A percentile compares a stretch with the other conserved stretches of the same genome.
These are phyloP conservation scores for Venturia oleaginea DNA, from an alignment of 2,329 filamentous ascomycete genomes.

Conservation along the genomic window DNA sequence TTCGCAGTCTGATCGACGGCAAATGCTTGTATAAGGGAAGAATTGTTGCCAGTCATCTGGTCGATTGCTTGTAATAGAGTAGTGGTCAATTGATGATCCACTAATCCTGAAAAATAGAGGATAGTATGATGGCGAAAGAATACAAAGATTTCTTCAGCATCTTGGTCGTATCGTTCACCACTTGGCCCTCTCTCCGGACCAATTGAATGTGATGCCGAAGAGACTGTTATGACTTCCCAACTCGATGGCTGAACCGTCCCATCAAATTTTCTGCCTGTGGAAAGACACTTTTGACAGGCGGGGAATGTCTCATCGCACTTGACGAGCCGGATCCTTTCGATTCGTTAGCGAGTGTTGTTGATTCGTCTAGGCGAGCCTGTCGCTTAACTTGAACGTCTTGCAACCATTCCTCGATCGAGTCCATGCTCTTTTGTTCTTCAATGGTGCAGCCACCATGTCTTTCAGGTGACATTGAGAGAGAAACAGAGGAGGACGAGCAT, in stretches of 20 bases:
- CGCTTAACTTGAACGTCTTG: constrained; percentile 7
- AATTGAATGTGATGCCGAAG: background rate
- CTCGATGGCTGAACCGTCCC: background rate
- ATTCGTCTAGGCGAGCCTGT: background rate
- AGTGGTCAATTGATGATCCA: background rate
- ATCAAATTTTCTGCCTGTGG: background rate
- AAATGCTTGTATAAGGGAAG: background rate
- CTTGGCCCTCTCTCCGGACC: background rate
- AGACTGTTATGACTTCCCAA: background rate
- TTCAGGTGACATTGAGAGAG: background rate
- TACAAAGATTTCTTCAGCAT: background rate
- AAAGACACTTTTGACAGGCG: background rate
- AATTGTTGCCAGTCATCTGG: background rate
- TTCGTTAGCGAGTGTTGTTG: background rate
- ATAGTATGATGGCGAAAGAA: background rate
- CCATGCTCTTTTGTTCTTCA: constrained; percentile 8
- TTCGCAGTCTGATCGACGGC: background rate
- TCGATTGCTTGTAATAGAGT: background rate
- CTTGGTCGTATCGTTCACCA: background rate
- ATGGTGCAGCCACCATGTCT: background rate
- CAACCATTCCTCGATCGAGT: constrained; percentile 2
- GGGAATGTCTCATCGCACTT: constrained; percentile 10
- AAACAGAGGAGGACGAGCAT: background rate
- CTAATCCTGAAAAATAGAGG: background rate
- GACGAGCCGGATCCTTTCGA: background rate